Percentiles rank a stretch among this genome's conserved stretches.
These are phyloP conservation scores for Phytophthora sojae DNA, from an alignment of 352 stramenopile genomes.

Conservation along the genomic window DNA sequence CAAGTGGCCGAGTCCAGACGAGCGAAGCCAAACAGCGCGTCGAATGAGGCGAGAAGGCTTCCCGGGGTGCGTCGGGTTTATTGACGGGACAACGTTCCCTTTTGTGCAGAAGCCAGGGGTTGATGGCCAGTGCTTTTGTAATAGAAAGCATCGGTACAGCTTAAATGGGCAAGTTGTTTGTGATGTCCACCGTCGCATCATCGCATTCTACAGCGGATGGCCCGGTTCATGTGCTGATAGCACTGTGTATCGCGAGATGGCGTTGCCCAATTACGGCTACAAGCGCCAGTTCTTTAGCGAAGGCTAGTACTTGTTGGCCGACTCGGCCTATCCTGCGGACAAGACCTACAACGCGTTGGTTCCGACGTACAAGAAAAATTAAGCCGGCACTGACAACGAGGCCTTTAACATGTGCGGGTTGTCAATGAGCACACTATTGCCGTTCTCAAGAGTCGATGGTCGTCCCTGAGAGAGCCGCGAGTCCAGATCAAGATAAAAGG, in stretches of 20 bases:
- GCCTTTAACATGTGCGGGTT: conserved; percentile 22
- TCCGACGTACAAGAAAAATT: conserved; percentile 4
- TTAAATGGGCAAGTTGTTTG: conserved; percentile 29
- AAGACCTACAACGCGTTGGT: conserved; percentile 1
- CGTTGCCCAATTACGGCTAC: not conserved
- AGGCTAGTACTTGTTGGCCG: conserved; percentile 21
- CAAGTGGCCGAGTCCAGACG: not conserved
- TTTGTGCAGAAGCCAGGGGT: conserved; percentile 25
- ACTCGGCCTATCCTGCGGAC: conserved; percentile 25
- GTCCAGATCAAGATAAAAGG: conserved; percentile 18
- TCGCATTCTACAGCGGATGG: conserved; percentile 20
- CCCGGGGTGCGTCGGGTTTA: conserved; percentile 18
- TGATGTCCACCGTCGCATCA: conserved; percentile 19
- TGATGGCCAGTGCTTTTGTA: conserved; percentile 19
- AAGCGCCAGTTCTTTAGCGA: conserved; percentile 16
- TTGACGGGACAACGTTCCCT: conserved; percentile 24
- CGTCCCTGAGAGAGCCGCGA: conserved; percentile 23
- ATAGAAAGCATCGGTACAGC: conserved; percentile 28
- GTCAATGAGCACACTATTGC: conserved; percentile 37
- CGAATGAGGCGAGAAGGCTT: not conserved
- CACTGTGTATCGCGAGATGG: conserved; percentile 14
- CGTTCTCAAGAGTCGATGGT: conserved; percentile 27
- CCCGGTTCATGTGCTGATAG: conserved; percentile 21
- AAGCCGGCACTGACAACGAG: conserved; percentile 13
- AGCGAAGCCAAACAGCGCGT: not conserved